Evolutionary conservation across 306 rosid genomes (phyloP), one percentile per base, ranked within the genome.

Genomic region (Dryas drummondii): DNA sequence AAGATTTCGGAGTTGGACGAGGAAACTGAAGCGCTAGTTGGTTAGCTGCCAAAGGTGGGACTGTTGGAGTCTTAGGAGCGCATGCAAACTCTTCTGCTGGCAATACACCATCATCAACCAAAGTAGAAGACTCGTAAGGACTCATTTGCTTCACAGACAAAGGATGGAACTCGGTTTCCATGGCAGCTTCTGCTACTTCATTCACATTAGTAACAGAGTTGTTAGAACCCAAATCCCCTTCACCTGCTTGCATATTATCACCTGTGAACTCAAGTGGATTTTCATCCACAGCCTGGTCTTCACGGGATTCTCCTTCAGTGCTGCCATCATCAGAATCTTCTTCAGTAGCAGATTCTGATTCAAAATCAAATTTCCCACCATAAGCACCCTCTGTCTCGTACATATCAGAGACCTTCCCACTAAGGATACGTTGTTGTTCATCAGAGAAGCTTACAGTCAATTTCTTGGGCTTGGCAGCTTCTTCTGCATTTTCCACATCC

Each of bases 21-120:
- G 84, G 87, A 73, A 84, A 86, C 73, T 82, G 85, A 15, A 46
- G 79, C 6, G 84, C 44, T 12, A 74, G 44, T 58, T 61, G 70
- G 41, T 73, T 73, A 26, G 74, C 75, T 56, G 68, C 72, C 40
- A 75, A 54, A 41, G 85, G 58, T 54, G 78, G 55, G 45, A 68
- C 68, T 44, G 71, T 16, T 16, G 27, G 45, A 62, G 51, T 32
- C 70, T 51, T 51, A 2, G 37, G 37, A 32, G 37, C 37, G 37
- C 37, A 32, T 32, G 37, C 37, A 2, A 32, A 32, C 37, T 32
- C 37, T 32, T 1, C 37, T 32, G 37, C 37, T 32, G 37, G 37
- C 37, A 32, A 32, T 57, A 4, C 62, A 56, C 32, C 1, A 56
- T 17, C 37, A 56, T 19, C 62, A 56, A 56, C 62, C 2, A 32